A percentile compares a stretch with the other conserved stretches of the same genome.
These are phyloP conservation scores for Amylocystis lapponica DNA, from an alignment of 768 basidiomycete species.

Conservation along the genomic window DNA sequence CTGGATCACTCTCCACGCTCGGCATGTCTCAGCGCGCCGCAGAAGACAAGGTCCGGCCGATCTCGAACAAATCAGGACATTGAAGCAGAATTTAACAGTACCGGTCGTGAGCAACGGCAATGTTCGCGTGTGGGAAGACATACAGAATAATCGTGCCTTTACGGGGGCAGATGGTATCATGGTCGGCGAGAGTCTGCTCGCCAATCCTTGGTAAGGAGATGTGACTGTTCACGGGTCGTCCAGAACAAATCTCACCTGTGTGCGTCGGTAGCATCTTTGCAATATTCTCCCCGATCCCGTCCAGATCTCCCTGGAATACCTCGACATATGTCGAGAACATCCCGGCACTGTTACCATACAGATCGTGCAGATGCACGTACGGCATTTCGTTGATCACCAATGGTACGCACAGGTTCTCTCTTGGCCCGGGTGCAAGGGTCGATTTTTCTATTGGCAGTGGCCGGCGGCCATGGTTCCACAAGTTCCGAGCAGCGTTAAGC, in stretches of 20 bases:
- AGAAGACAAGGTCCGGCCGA: slow-evolving; percentile 70
- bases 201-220: slow-evolving; percentile 60
- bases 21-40: slow-evolving; percentile 64
- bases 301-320: slow-evolving; percentile 63
- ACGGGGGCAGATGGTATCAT: slow-evolving; percentile 72
- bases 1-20: slow-evolving; percentile 71
- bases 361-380: slow-evolving; percentile 56
- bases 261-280: slow-evolving; percentile 47
- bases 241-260: neutral
- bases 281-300: slow-evolving; percentile 55
- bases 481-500: slow-evolving; percentile 19
- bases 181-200: slow-evolving; percentile 74
- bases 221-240: neutral
- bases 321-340: slow-evolving; percentile 50
- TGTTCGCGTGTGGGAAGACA: slow-evolving; percentile 54
- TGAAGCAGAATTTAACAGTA: slow-evolving; percentile 45
- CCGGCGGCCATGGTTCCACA: slow-evolving; percentile 22
- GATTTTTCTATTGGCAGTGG: slow-evolving; percentile 8
- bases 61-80: slow-evolving; percentile 48
- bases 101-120: slow-evolving; percentile 79
- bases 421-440: neutral
- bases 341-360: slow-evolving; percentile 41
- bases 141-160: slow-evolving; percentile 43
- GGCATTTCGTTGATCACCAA: slow-evolving; percentile 63
- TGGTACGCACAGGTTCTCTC: slow-evolving; percentile 37